phyloP scores from a whole-genome alignment of 164 flowering plant genomes.

The Vitis rupestris region DNA sequence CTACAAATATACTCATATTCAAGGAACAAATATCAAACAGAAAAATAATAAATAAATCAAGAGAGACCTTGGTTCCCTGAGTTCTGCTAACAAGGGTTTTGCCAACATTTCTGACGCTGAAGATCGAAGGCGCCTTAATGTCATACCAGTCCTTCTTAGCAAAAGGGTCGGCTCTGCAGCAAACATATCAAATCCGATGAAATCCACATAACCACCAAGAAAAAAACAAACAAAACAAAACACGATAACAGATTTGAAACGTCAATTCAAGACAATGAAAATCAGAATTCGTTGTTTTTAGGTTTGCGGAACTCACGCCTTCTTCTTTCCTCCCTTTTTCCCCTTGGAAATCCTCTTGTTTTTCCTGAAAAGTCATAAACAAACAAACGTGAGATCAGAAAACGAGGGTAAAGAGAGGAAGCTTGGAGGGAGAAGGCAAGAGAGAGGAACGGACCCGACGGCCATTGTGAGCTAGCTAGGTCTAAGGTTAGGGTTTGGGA shows the following conservation, averaged over 20 bases:
- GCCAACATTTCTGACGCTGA: slow-evolving; percentile 59
- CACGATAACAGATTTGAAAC: too few species aligned
- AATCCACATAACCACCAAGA: too few species aligned
- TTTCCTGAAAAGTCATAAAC: slow-evolving; percentile 44
- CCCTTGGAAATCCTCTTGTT: slow-evolving; percentile 98
- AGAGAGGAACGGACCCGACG: too few species aligned
- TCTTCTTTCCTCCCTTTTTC: slow-evolving; percentile 96
- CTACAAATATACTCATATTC: too few species aligned
- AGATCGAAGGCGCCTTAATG: slow-evolving; percentile 77
- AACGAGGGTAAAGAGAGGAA: too few species aligned
- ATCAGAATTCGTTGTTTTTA: too few species aligned
- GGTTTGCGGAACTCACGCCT: slow-evolving; percentile 52
- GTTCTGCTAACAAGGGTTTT: slow-evolving; percentile 85
- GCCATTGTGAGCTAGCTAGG: too few species aligned
- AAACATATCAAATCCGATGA: too few species aligned
- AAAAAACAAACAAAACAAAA: too few species aligned
- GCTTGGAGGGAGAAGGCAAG: too few species aligned
- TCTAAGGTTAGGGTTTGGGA: too few species aligned
- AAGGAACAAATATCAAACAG: background rate
- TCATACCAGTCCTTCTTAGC: slow-evolving; percentile 96
- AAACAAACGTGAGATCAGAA: background rate
- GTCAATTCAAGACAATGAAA: too few species aligned
- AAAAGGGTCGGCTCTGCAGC: slow-evolving; percentile 66
- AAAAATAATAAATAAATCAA: background rate
- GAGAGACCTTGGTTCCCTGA: slow-evolving; percentile 84